phyloP scores from a whole-genome alignment of 78 protist species.

The Dictyostelium capitatum region DNA sequence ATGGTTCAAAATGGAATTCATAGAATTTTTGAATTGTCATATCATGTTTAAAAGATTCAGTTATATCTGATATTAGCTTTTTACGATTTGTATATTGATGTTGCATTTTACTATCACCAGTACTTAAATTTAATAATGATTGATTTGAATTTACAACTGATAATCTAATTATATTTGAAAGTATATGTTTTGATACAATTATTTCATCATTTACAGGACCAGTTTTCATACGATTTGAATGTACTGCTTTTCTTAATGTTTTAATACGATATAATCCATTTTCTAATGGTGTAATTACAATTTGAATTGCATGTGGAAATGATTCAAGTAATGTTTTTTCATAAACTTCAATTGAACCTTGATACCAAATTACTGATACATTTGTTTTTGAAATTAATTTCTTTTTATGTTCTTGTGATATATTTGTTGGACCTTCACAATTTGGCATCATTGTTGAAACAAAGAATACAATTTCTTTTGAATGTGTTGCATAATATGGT shows the following conservation, averaged over 20 bases:
- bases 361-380: slow-evolving; percentile 45
- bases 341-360: slow-evolving; percentile 55
- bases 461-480: slow-evolving; percentile 34
- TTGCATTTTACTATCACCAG: background rate
- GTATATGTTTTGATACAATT: slow-evolving; percentile 49
- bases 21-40: slow-evolving; percentile 32
- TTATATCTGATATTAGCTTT: slow-evolving; percentile 45
- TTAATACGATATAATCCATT: slow-evolving; percentile 19
- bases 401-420: slow-evolving; percentile 34
- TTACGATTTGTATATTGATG: slow-evolving; percentile 40
- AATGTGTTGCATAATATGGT: slow-evolving; percentile 52
- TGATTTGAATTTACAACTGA: slow-evolving; percentile 39
- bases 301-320: slow-evolving; percentile 28
- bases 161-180: background rate
- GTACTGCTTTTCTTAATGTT: background rate
- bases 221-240: background rate
- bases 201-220: slow-evolving; percentile 69
- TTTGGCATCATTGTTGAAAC: slow-evolving; percentile 69
- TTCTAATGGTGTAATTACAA: slow-evolving; percentile 47
- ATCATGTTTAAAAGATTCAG: slow-evolving; percentile 48
- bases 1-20: slow-evolving; percentile 23
- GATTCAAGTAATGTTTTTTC: slow-evolving; percentile 13
- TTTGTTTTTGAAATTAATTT: background rate
- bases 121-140: background rate
- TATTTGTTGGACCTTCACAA: background rate